Conservation (phyloP, 495 filamentous ascomycete genomes). For the Rostrohypoxylon terebratum region DNA sequence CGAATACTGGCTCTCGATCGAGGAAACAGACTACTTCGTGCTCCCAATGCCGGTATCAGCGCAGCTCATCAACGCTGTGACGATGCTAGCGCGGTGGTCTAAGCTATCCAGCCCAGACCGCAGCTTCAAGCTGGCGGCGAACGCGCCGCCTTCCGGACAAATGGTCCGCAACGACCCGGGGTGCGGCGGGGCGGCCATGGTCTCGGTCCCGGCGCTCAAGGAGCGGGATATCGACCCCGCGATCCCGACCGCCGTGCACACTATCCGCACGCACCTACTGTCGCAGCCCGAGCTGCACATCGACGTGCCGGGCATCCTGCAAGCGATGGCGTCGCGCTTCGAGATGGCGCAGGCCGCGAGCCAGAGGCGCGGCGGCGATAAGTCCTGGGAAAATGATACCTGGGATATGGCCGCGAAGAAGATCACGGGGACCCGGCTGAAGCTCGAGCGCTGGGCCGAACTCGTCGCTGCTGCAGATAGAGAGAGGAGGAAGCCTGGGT, state of each 20-base stretch:
- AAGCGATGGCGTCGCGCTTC: constrained; percentile 46
- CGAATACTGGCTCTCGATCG: constrained; percentile 55
- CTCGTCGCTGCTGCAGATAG: constrained; percentile 37
- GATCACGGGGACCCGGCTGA: constrained; percentile 45
- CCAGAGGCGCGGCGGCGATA: constrained; percentile 9
- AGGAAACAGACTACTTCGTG: constrained; percentile 52
- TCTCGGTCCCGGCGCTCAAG: neutral
- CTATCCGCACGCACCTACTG: constrained; percentile 42
- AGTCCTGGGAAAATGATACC: constrained; percentile 42
- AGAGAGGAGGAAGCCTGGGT: constrained; percentile 20
- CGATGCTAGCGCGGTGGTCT: constrained; percentile 54
- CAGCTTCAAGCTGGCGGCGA: neutral
- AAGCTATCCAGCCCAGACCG: constrained; percentile 41
- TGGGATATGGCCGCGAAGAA: constrained; percentile 50
- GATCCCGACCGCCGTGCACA: constrained; percentile 42
- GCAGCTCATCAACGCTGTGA: constrained; percentile 56
- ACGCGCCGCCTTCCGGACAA: neutral
- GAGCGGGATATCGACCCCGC: constrained; percentile 40
- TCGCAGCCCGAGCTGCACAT: constrained; percentile 48
- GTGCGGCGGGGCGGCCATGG: constrained; percentile 16
- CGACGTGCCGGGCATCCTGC: constrained; percentile 44
- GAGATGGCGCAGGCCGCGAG: constrained; percentile 39
- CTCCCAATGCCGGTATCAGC: constrained; percentile 51
- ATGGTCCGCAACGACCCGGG: constrained; percentile 26
- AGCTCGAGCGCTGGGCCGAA: constrained; percentile 50